These are phyloP conservation scores for Magnolia officinalis DNA, from an alignment of 164 flowering plant genomes.

Conservation along the genomic window DNA sequence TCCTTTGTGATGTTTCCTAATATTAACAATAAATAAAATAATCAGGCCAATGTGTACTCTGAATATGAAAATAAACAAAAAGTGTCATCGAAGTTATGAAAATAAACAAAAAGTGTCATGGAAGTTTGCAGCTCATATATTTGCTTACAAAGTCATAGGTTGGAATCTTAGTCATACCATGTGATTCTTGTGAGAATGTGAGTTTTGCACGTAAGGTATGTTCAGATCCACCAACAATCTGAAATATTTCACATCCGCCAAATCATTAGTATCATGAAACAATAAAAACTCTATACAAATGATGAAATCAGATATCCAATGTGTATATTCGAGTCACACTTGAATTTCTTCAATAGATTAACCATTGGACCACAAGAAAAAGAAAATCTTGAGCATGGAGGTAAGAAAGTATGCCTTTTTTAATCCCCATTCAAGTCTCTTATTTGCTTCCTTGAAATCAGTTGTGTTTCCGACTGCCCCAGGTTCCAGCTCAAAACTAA, in stretches of 20 bases:
- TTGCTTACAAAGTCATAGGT: neutral
- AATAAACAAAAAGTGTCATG: neutral
- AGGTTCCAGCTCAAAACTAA: conserved; percentile 85
- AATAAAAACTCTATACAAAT: neutral
- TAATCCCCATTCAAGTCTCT: conserved; percentile 82
- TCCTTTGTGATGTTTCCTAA: conserved; percentile 78
- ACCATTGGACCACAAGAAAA: neutral
- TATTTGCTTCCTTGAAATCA: conserved; percentile 86
- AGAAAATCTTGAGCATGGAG: neutral
- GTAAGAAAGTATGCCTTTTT: conserved; percentile 57
- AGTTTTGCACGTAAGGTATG: conserved; percentile 87
- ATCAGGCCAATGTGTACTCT: neutral
- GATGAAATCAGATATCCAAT: neutral
- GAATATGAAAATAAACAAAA: neutral
- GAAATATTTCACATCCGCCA: conserved; percentile 19
- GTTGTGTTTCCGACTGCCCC: conserved; percentile 86
- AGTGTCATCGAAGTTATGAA: neutral
- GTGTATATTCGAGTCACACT: neutral
- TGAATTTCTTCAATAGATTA: neutral
- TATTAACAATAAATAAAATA: conserved; percentile 2
- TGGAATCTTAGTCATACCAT: conserved; percentile 42
- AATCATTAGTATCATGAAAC: neutral
- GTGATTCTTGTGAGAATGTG: conserved; percentile 84
- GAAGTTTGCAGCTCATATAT: neutral
- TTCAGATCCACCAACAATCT: conserved; percentile 94